phyloP scores from a whole-genome alignment of 768 basidiomycete genomes.

The Chalciporus pseudorubinellus region DNA sequence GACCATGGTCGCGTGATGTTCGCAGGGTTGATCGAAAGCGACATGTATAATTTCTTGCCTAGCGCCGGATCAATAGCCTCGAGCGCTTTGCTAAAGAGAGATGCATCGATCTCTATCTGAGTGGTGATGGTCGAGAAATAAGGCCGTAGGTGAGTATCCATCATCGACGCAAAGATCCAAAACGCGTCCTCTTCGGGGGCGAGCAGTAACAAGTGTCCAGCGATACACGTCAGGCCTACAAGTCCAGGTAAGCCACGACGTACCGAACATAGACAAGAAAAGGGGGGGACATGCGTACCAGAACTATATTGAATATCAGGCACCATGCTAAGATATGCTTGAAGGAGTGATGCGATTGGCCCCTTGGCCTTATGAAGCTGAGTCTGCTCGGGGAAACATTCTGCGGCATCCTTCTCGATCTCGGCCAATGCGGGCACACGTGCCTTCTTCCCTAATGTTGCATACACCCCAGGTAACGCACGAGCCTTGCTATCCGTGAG shows the following conservation, averaged over 20 bases:
- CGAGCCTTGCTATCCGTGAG: constrained; percentile 75
- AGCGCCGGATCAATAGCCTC: constrained; percentile 56
- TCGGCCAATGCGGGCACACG: constrained; percentile 46
- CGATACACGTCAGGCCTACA: constrained; percentile 65
- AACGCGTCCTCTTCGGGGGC: constrained; percentile 88
- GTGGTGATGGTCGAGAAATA: constrained; percentile 63
- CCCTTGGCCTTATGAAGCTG: constrained; percentile 57
- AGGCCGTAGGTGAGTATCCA: constrained; percentile 79
- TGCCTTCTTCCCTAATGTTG: constrained; percentile 56
- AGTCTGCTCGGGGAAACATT: constrained; percentile 55
- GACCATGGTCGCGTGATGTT: constrained; percentile 67
- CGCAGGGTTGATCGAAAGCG: constrained; percentile 57
- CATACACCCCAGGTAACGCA: constrained; percentile 66
- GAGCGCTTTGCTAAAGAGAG: constrained; percentile 67
- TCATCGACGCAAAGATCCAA: constrained; percentile 85
- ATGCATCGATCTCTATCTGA: constrained; percentile 75
- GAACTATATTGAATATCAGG: constrained; percentile 70
- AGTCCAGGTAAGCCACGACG: neutral
- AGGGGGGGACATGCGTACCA: constrained; percentile 43
- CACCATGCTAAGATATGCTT: constrained; percentile 83
- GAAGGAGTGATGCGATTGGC: constrained; percentile 55
- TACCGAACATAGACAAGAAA: neutral
- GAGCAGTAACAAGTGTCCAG: constrained; percentile 68
- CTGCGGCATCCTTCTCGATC: constrained; percentile 58
- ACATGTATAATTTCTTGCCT: constrained; percentile 66